Evolutionary conservation across 352 stramenopile species (phyloP), one percentile per base, ranked within the genome.

Genomic region (Pseudoperonospora humuli): DNA sequence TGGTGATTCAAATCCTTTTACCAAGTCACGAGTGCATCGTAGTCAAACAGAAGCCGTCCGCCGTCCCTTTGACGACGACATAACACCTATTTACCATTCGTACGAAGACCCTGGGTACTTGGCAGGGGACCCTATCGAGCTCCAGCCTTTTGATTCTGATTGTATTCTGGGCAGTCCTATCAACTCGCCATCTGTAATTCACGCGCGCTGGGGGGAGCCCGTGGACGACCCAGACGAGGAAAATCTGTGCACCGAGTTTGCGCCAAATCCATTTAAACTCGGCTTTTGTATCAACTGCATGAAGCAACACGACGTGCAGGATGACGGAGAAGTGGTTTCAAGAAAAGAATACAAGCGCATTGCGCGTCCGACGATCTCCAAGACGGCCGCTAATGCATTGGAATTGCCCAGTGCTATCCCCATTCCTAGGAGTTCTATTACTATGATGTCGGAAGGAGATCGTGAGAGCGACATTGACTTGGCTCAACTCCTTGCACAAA

Each of bases 251-350:
- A 75, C 64, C 1, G 81, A 93, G n/a, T 93, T 82, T 47, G 28
- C 62, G 15, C 71, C 78, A 0, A 93, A 93, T 43, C 76, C 80
- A 21, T 93, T 93, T 52, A 88, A 88, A 52, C 53, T 90, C 15
- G 81, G 81, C 5, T 93, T 91, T 49, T 93, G 81, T 54, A 77
- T 93, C 48, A 93, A 93, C 59, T 93, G 81, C 59, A 81, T 90
- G 64, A 91, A 91, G 54, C 81, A 93, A 50, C 81, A 93, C 62
- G 78, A 93, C 28, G 76, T 89, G 10, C 81, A 66, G 32, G 70
- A 73, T 7, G 69, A 72, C 35, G 81, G 81, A 13, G 69, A 78
- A 44, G 75, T 88, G 7, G 69, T 61, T 10, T 50, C 54, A 7
- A 70, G 66, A 50, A 90, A 90, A 42, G 72, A 86, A 34, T 93